A percentile compares a stretch with the other conserved stretches of the same genome.
Evolutionary conservation across 2,329 filamentous ascomycete species (phyloP).

Genomic region (Lecanicillium sp.): DNA sequence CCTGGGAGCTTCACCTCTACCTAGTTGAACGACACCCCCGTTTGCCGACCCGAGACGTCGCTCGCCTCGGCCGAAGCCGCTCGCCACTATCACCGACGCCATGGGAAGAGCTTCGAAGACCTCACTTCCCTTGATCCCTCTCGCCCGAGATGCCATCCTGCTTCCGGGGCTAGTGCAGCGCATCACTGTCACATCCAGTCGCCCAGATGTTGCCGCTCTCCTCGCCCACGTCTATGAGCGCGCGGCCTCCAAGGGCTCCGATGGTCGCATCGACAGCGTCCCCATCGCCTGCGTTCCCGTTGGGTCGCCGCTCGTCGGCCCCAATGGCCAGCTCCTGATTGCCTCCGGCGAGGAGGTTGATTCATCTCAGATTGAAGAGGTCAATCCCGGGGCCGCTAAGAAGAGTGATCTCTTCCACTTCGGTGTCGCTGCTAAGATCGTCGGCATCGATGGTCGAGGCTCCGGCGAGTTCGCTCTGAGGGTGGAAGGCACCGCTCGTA

Average conservation of each 20-base stretch:
- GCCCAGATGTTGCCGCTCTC: slow-evolving; percentile 81
- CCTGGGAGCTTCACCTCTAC: not conserved
- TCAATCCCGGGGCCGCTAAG: slow-evolving; percentile 51
- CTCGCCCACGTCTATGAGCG: slow-evolving; percentile 79
- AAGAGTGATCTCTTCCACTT: slow-evolving; percentile 73
- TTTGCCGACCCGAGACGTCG: not conserved
- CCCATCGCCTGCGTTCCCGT: slow-evolving; percentile 85
- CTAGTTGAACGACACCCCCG: too few relatives aligned
- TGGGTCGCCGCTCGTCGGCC: slow-evolving; percentile 64
- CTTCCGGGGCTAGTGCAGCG: slow-evolving; percentile 80
- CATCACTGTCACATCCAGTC: slow-evolving; percentile 69
- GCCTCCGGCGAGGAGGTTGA: slow-evolving; percentile 52
- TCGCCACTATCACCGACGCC: slow-evolving; percentile 12
- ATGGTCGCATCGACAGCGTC: slow-evolving; percentile 57
- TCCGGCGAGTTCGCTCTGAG: slow-evolving; percentile 73
- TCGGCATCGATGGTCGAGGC: slow-evolving; percentile 67
- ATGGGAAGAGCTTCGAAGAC: slow-evolving; percentile 35
- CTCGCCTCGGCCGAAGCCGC: too few relatives aligned
- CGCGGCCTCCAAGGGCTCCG: slow-evolving; percentile 59
- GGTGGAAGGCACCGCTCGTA: slow-evolving; percentile 75
- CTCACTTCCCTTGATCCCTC: slow-evolving; percentile 68
- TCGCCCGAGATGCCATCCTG: slow-evolving; percentile 73
- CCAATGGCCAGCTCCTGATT: slow-evolving; percentile 69
- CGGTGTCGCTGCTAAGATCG: slow-evolving; percentile 74
- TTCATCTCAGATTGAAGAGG: slow-evolving; percentile 31